phyloP scores from a whole-genome alignment of 106 monocot species.

The Dioscorea dumetorum region DNA sequence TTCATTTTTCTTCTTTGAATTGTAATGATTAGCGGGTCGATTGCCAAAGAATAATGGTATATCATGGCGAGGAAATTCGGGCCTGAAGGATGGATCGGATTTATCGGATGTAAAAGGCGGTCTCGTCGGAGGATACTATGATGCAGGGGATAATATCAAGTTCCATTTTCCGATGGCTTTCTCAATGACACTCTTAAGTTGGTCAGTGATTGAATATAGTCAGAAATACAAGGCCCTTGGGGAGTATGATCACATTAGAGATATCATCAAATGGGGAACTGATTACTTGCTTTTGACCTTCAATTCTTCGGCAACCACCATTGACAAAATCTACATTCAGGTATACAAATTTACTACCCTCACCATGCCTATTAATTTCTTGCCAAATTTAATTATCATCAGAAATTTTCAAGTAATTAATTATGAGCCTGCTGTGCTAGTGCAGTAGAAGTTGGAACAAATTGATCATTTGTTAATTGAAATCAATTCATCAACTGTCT shows the following conservation, averaged over 20 bases:
- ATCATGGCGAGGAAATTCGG: conserved; percentile 72
- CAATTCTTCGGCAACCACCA: conserved; percentile 63
- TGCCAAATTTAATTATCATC: neutral
- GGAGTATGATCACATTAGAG: conserved; percentile 78
- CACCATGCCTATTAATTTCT: neutral
- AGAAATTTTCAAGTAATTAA: no score
- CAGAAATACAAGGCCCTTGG: conserved; percentile 69
- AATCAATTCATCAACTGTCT: no score
- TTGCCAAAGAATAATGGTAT: conserved; percentile 79
- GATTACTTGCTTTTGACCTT: conserved; percentile 88
- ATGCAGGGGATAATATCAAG: conserved; percentile 95
- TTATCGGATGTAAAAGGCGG: conserved; percentile 71
- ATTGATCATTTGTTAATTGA: no score
- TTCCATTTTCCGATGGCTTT: conserved; percentile 99
- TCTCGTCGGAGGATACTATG: conserved; percentile 95
- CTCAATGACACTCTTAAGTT: conserved; percentile 87
- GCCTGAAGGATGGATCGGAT: conserved; percentile 51
- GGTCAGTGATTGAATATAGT: conserved; percentile 85
- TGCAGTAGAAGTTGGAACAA: no score
- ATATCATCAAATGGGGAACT: conserved; percentile 92
- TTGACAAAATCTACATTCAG: conserved; percentile 76
- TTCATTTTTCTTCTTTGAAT: neutral
- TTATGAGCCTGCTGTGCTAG: no score
- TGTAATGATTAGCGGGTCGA: conserved; percentile 42
- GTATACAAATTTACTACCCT: conserved; percentile 16